phyloP scores from a whole-genome alignment of 1,139 yeast species.

The Geotrichum carabidarum region DNA sequence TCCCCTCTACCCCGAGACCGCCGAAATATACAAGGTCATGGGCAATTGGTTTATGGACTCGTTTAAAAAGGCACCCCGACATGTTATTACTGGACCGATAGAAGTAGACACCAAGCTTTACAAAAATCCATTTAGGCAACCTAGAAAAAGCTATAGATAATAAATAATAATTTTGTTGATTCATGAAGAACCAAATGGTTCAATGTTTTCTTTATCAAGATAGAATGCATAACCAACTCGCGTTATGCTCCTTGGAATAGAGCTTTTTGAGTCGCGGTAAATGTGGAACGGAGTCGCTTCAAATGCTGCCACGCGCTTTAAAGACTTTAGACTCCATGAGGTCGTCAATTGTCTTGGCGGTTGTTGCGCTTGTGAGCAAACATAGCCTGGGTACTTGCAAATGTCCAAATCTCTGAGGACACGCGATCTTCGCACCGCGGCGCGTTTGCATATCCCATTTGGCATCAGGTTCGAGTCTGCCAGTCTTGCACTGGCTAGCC shows the following conservation, averaged over 20 bases:
- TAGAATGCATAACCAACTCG: no score
- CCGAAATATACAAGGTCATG: constrained; percentile 19
- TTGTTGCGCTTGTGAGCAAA: neutral
- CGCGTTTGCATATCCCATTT: neutral
- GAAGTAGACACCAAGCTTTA: neutral
- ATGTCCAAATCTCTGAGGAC: neutral
- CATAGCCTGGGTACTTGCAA: constrained; percentile 2
- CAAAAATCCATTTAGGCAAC: neutral
- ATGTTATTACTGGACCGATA: neutral
- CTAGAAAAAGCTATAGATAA: neutral
- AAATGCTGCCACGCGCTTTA: no score
- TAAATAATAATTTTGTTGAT: no score
- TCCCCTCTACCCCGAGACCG: constrained; percentile 39
- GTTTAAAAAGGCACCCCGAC: constrained; percentile 17
- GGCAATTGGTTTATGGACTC: constrained; percentile 24
- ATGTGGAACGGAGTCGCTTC: no score
- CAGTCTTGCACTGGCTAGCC: no score
- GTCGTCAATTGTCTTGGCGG: no score
- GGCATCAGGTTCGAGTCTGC: no score
- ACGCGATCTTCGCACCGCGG: neutral
- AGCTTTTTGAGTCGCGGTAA: no score
- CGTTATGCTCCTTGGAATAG: no score
- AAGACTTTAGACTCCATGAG: no score
- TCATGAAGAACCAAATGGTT: no score
- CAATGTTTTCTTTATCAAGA: no score